Percentiles rank a stretch among this genome's conserved stretches.
phyloP scores from a whole-genome alignment of 495 filamentous ascomycete species.

The Aspergillus bertholletiae region DNA sequence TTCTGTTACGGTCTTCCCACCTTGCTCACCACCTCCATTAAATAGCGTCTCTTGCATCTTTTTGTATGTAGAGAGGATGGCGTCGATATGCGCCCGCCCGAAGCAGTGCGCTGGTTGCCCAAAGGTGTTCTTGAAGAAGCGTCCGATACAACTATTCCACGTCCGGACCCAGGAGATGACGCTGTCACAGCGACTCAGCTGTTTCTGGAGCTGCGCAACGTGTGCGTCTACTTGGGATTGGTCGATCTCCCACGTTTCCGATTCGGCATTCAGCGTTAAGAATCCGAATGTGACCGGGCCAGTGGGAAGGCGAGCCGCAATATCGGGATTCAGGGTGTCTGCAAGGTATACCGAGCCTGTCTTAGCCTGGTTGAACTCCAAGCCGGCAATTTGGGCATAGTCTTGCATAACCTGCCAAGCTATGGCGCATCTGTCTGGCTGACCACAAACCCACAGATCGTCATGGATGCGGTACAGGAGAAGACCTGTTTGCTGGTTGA shows the following conservation, averaged over 20 bases:
- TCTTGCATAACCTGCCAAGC: slow-evolving; percentile 50
- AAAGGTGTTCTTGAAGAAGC: slow-evolving; percentile 58
- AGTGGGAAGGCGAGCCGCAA: slow-evolving; percentile 12
- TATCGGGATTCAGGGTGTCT: slow-evolving; percentile 9
- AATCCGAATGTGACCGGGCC: slow-evolving; percentile 25
- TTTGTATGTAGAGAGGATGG: slow-evolving; percentile 49
- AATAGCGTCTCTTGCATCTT: slow-evolving; percentile 53
- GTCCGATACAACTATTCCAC: slow-evolving; percentile 57
- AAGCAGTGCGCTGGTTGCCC: slow-evolving; percentile 57
- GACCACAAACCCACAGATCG: slow-evolving; percentile 56
- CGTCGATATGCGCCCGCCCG: slow-evolving; percentile 52
- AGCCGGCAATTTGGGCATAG: slow-evolving; percentile 47
- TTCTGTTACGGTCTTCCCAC: slow-evolving; percentile 37
- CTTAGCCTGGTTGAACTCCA: slow-evolving; percentile 48
- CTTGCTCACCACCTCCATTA: slow-evolving; percentile 24
- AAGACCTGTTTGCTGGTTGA: slow-evolving; percentile 50
- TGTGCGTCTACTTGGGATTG: slow-evolving; percentile 51
- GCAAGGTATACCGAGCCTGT: slow-evolving; percentile 48
- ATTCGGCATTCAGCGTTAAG: slow-evolving; percentile 14
- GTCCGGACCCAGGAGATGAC: slow-evolving; percentile 58
- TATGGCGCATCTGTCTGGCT: slow-evolving; percentile 43
- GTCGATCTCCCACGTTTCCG: slow-evolving; percentile 41
- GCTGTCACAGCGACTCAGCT: slow-evolving; percentile 43
- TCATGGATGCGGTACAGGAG: slow-evolving; percentile 55
- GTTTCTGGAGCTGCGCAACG: slow-evolving; percentile 48